Percentiles rank a stretch among this genome's conserved stretches.
Evolutionary conservation across 495 filamentous ascomycete species (phyloP).

Genomic region (Talaromyces wortmannii): DNA sequence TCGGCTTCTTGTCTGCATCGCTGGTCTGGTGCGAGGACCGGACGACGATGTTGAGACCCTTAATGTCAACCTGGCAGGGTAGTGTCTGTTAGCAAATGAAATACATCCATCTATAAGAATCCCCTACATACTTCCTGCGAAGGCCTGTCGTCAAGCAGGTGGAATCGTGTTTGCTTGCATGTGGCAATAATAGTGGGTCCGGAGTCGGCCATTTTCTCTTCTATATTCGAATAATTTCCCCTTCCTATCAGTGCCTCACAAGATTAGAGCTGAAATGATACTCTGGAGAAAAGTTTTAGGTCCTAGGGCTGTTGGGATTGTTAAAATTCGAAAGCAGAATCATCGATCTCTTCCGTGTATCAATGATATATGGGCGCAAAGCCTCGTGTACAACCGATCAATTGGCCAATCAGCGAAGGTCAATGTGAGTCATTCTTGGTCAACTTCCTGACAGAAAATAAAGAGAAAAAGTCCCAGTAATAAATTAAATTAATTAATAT

Average conservation of each 20-base stretch:
- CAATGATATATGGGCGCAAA: not conserved
- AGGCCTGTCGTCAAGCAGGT: slow-evolving; percentile 32
- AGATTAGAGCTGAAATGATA: no score
- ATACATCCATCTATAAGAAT: not conserved
- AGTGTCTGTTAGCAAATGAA: not conserved
- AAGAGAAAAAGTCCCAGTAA: not conserved
- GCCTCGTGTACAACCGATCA: not conserved
- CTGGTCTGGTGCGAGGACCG: slow-evolving; percentile 25
- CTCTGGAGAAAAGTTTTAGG: not conserved
- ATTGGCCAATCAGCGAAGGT: not conserved
- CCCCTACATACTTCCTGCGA: slow-evolving; percentile 24
- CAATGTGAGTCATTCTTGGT: slow-evolving; percentile 6
- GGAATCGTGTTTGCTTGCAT: slow-evolving; percentile 40
- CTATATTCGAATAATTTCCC: not conserved
- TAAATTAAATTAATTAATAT: not conserved
- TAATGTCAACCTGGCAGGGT: slow-evolving; percentile 52
- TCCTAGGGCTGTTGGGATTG: not conserved
- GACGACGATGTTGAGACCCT: slow-evolving; percentile 57
- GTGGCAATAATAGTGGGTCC: slow-evolving; percentile 33
- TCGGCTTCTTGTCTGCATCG: slow-evolving; percentile 25
- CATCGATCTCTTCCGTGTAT: not conserved
- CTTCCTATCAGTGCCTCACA: not conserved
- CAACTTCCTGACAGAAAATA: not conserved
- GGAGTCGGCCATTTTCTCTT: not conserved
- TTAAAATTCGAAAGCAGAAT: not conserved